Percentiles rank a stretch among this genome's conserved stretches.
Conservation (phyloP, 495 filamentous ascomycete genomes). For the Xylaria bambusicola region DNA sequence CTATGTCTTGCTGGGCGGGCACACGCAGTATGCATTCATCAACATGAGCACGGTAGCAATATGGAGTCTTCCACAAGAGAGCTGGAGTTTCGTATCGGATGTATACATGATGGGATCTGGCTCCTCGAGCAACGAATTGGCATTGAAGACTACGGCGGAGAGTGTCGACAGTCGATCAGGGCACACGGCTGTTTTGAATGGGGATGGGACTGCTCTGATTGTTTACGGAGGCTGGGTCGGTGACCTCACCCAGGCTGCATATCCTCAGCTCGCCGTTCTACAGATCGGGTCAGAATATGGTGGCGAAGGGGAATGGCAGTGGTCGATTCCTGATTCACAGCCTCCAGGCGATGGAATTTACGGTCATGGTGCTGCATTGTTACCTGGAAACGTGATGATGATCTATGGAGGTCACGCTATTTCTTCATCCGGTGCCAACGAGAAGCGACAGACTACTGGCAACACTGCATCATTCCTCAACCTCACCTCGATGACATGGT, state of each 20-base stretch:
- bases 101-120: constrained; percentile 50
- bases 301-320: constrained; percentile 69
- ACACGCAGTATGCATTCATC: constrained; percentile 80
- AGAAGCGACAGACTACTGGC: constrained; percentile 31
- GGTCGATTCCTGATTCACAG: constrained; percentile 62
- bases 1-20: constrained; percentile 82
- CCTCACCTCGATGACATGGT: constrained; percentile 71
- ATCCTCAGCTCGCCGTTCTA: constrained; percentile 77
- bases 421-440: constrained; percentile 44
- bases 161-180: constrained; percentile 78
- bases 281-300: constrained; percentile 70
- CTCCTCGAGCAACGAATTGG: constrained; percentile 31
- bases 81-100: constrained; percentile 72
- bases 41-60: constrained; percentile 91
- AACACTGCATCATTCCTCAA: constrained; percentile 72
- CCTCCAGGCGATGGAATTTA: constrained; percentile 63
- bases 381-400: constrained; percentile 90
- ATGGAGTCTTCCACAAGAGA: constrained; percentile 81
- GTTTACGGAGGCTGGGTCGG: constrained; percentile 93
- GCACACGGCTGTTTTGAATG: constrained; percentile 76
- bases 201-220: constrained; percentile 72
- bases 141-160: constrained; percentile 26
- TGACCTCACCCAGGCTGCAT: constrained; percentile 68
- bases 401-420: constrained; percentile 80
- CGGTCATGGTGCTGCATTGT: constrained; percentile 81